phyloP scores from a whole-genome alignment of 2,329 filamentous ascomycete species.

The Fusarium xyrophilum region DNA sequence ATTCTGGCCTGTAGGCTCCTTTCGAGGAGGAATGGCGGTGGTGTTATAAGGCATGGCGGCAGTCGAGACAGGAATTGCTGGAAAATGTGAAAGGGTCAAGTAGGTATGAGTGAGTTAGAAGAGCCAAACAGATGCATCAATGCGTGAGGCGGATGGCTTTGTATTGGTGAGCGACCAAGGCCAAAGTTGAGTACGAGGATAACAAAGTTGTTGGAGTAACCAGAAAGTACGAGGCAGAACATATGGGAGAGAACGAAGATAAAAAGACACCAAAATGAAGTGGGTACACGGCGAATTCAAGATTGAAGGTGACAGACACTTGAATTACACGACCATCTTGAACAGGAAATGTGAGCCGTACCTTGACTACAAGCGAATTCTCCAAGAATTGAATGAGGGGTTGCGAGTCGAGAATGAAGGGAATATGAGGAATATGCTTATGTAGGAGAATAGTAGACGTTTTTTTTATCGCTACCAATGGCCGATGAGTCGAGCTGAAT shows the following conservation, averaged over 20 bases:
- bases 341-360: conserved; percentile 5
- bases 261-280: not conserved
- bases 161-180: not conserved
- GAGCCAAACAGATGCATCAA: not conserved
- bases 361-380: not conserved
- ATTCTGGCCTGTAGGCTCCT: conserved; percentile 84
- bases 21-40: conserved; percentile 77
- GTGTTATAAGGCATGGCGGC: conserved; percentile 86
- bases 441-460: not conserved
- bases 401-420: not conserved
- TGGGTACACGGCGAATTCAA: not conserved
- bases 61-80: not conserved
- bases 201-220: not conserved
- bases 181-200: conserved; percentile 1
- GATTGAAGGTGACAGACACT: not conserved
- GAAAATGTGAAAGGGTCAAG: not conserved
- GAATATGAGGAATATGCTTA: no score
- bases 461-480: not conserved
- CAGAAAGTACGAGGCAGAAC: not conserved
- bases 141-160: not conserved
- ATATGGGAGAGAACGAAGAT: not conserved
- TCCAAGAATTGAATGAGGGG: conserved; percentile 1
- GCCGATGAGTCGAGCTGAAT: not conserved
- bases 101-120: conserved; percentile 5
- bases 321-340: not conserved